Base-by-base conservation (phyloP, 1,139 yeast genomes). In the Yamadazyma diddensiae region DNA sequence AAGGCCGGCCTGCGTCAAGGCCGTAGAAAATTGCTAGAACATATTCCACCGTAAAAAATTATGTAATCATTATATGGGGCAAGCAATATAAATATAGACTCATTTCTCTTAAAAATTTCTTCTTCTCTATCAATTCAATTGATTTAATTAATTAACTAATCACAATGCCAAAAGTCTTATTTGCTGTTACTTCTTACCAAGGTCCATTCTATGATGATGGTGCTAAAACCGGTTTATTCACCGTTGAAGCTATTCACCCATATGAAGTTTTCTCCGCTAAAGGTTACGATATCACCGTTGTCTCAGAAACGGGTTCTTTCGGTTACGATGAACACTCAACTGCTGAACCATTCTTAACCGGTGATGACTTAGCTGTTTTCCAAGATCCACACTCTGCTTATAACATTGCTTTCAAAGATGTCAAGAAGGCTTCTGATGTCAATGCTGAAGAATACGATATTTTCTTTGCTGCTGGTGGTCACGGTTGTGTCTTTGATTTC, bases 401-500 rank as follows among this genome's bases (percentile, higher is more conserved):
- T 52, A 59, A 57, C 44, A 39, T 52, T 19, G 60, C 57, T 15
- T 35, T 68, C 35, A 50, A 53, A 28, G 43, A 53, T 8, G 49
- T 67, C 43, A 67, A 67, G 52, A 63, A 64, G 41, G 65, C 77
- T 9, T 46, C 62, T 13, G 75, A 71, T 17, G 50, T 74, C 28
- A 51, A 67, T 35, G 55, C 78, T 6, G 50, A 53, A n/a, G 77
- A 77, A 27, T 79, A 65, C 52, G 62, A 61, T 28, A 62, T 76
- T 36, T 66, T 78, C 52, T 79, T 63, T 47, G 82, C 79, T 30
- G 73, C 82, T 33, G 86, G 77, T 33, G 85, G 85, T 21, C 86
- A 79, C 46, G 85, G 73, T 15, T 61, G 81, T n/a, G 48, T 70
- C 29, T 73, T 65, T 45, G 85, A 79, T 50, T 77, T 66, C 50